Evolutionary conservation across 202 grass and related monocot species (phyloP).

Genomic region (Zizania palustris): DNA sequence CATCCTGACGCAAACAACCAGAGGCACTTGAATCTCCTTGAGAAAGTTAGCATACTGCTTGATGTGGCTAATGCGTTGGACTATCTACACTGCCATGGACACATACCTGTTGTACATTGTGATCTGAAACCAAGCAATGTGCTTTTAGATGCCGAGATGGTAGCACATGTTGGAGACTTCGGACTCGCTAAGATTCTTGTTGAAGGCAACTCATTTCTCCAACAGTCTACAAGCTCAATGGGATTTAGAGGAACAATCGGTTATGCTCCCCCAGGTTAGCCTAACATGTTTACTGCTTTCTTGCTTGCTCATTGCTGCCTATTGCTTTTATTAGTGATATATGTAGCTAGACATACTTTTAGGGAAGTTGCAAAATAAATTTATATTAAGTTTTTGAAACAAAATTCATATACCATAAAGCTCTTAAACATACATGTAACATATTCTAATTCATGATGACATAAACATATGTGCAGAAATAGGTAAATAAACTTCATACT

Average conservation of each 20-base stretch:
- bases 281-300: neutral
- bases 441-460: neutral
- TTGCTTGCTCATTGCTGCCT: neutral
- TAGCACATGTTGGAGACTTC: slow-evolving; percentile 14
- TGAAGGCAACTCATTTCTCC: neutral
- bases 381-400: no score
- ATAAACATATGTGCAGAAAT: no score
- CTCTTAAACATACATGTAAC: no score
- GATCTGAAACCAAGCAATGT: slow-evolving; percentile 56
- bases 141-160: slow-evolving; percentile 39
- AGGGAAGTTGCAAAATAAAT: no score
- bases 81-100: slow-evolving; percentile 43
- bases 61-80: slow-evolving; percentile 54
- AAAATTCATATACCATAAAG: no score
- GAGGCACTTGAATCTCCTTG: neutral
- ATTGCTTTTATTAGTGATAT: neutral
- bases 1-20: slow-evolving; percentile 15
- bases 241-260: slow-evolving; percentile 33
- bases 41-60: slow-evolving; percentile 44
- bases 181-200: slow-evolving; percentile 46
- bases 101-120: slow-evolving; percentile 42
- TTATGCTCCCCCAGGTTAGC: slow-evolving; percentile 63
- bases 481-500: no score
- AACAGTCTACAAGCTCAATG: no score
- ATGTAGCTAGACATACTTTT: neutral